A percentile compares a stretch with the other conserved stretches of the same genome.
Evolutionary conservation across 2,329 filamentous ascomycete genomes (phyloP).

Genomic region (Fusarium clavum): DNA sequence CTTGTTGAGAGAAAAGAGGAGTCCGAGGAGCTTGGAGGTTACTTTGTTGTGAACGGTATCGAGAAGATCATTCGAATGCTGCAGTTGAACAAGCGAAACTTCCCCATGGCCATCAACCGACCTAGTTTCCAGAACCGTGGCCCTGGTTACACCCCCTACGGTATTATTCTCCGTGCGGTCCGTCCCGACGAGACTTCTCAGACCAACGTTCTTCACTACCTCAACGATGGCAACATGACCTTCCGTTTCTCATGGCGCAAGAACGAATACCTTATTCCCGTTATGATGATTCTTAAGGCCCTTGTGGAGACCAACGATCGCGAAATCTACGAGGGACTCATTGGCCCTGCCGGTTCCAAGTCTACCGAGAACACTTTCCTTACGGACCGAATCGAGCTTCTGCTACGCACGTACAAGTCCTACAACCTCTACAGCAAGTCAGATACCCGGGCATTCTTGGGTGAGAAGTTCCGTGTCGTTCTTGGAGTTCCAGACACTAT

Average conservation of each 20-base stretch:
- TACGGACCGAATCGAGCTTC: constrained; percentile 90
- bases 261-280: constrained; percentile 94
- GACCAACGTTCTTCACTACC: constrained; percentile 96
- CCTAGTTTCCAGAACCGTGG: constrained; percentile 91
- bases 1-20: constrained; percentile 92
- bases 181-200: constrained; percentile 98
- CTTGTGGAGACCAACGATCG: constrained; percentile 95
- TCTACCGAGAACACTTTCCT: constrained; percentile 90
- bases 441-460: constrained; percentile 87
- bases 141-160: constrained; percentile 86
- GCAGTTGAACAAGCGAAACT: constrained; percentile 90
- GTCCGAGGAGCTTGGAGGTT: constrained; percentile 94
- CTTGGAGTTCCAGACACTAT: constrained; percentile 86
- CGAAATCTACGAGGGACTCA: constrained; percentile 94
- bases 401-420: constrained; percentile 92
- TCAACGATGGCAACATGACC: constrained; percentile 94
- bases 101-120: constrained; percentile 92
- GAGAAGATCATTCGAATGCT: constrained; percentile 96
- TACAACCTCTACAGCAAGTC: constrained; percentile 86
- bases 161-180: constrained; percentile 91
- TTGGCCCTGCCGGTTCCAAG: constrained; percentile 81
- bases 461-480: constrained; percentile 90
- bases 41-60: constrained; percentile 97
- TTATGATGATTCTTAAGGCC: constrained; percentile 97
- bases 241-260: constrained; percentile 99